phyloP scores from a whole-genome alignment of 73 alveolate genomes.

The Paraurostyla sp. region DNA sequence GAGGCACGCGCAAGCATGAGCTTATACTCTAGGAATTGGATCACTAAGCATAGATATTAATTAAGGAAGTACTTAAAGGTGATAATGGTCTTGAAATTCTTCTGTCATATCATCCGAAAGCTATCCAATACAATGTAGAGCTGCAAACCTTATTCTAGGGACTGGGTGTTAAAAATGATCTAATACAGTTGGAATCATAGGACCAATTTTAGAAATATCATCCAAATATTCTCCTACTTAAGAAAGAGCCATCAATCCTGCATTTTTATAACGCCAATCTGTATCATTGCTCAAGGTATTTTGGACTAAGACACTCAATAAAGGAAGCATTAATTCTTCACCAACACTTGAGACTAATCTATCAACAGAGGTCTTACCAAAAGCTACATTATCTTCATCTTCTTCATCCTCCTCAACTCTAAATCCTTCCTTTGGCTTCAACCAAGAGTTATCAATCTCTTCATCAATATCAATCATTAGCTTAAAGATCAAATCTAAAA shows the following conservation, averaged over 20 bases:
- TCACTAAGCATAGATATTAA: constrained; percentile 74
- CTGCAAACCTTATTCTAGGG: constrained; percentile 96
- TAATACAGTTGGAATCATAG: constrained; percentile 79
- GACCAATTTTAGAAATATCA: constrained; percentile 77
- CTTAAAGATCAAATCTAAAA: constrained; percentile 80
- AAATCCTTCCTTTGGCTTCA: constrained; percentile 91
- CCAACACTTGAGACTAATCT: constrained; percentile 93
- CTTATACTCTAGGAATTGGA: constrained; percentile 87
- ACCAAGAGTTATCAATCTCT: constrained; percentile 83
- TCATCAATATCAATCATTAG: constrained; percentile 86
- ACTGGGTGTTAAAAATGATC: constrained; percentile 74
- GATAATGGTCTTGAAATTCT: constrained; percentile 84
- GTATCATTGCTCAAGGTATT: constrained; percentile 71
- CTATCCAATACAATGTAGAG: constrained; percentile 94
- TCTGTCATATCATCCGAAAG: constrained; percentile 93
- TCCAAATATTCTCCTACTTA: constrained; percentile 89
- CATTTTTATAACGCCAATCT: constrained; percentile 92
- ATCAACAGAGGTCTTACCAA: constrained; percentile 91
- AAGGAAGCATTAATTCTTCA: constrained; percentile 84
- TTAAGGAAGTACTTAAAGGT: constrained; percentile 85
- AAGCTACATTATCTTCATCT: constrained; percentile 89
- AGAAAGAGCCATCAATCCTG: constrained; percentile 90
- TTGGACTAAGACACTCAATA: constrained; percentile 67
- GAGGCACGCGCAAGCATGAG: constrained; percentile 90
- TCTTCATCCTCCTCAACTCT: constrained; percentile 85